A percentile compares a stretch with the other conserved stretches of the same genome.
Evolutionary conservation across 1,284 basidiomycete species (phyloP).

Genomic region (Malassezia brasiliensis): DNA sequence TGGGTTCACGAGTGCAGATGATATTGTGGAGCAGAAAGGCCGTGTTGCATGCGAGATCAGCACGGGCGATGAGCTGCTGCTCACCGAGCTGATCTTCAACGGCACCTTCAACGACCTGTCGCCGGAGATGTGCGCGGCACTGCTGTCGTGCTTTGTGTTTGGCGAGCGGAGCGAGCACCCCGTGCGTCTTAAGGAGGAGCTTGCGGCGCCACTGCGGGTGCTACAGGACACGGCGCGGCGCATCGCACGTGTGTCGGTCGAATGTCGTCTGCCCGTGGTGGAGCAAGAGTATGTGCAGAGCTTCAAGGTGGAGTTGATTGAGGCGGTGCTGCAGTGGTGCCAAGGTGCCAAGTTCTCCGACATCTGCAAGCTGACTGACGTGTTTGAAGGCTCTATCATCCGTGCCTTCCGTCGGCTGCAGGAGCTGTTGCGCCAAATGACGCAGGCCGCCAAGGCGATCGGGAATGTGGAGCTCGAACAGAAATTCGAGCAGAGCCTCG

Average conservation of each 20-base stretch:
- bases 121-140: slow-evolving; percentile 83
- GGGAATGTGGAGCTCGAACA: slow-evolving; percentile 77
- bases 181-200: slow-evolving; percentile 78
- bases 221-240: slow-evolving; percentile 91
- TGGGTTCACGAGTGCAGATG: slow-evolving; percentile 75
- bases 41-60: slow-evolving; percentile 97
- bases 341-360: slow-evolving; percentile 91
- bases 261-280: slow-evolving; percentile 74
- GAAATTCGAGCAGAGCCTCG: slow-evolving; percentile 38
- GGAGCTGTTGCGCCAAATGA: slow-evolving; percentile 91
- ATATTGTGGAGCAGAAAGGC: slow-evolving; percentile 96
- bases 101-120: slow-evolving; percentile 82
- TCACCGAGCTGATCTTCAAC: slow-evolving; percentile 96
- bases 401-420: slow-evolving; percentile 86
- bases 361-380: slow-evolving; percentile 92
- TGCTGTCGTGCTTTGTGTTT: slow-evolving; percentile 94
- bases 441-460: slow-evolving; percentile 84
- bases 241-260: slow-evolving; percentile 90
- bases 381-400: slow-evolving; percentile 74
- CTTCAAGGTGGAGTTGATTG: slow-evolving; percentile 98
- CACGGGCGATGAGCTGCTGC: slow-evolving; percentile 85
- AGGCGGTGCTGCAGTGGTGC: slow-evolving; percentile 93
- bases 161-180: slow-evolving; percentile 86
- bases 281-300: slow-evolving; percentile 91
- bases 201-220: slow-evolving; percentile 77